phyloP scores from a whole-genome alignment of 2,329 filamentous ascomycete species.

The Penicillium sp. region DNA sequence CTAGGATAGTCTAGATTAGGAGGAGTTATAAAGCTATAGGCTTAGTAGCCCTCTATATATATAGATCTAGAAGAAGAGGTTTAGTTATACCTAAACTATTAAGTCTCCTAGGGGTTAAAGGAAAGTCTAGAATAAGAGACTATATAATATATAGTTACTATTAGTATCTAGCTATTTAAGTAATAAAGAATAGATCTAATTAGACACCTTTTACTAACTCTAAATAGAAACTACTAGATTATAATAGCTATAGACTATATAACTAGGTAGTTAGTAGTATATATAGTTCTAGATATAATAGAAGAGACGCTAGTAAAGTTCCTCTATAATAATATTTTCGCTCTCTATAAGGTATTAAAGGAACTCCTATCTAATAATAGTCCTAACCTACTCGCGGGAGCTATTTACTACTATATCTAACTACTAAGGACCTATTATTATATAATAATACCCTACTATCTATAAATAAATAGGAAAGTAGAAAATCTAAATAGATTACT shows the following conservation, averaged over 20 bases:
- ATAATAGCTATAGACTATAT: neutral
- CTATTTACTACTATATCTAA: neutral
- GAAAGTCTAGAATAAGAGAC: neutral
- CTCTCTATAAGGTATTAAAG: neutral
- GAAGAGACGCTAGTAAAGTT: neutral
- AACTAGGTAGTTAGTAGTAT: neutral
- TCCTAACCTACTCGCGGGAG: neutral
- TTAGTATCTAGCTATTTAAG: neutral
- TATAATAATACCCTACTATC: slow-evolving; percentile 1
- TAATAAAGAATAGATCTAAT: neutral
- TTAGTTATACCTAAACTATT: neutral
- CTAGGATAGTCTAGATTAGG: neutral
- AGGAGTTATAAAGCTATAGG: neutral
- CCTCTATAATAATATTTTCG: neutral
- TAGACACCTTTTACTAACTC: neutral
- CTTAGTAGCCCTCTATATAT: neutral
- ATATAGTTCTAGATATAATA: neutral
- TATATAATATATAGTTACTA: neutral
- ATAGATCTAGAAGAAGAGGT: neutral
- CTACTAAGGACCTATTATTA: neutral
- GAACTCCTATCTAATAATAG: neutral
- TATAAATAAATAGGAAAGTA: slow-evolving; percentile 6
- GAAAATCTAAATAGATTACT: slow-evolving; percentile 10
- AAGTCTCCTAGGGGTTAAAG: neutral
- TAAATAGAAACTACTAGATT: neutral